phyloP scores from a whole-genome alignment of 148 eudicot species.

The Pouteria glomerata region DNA sequence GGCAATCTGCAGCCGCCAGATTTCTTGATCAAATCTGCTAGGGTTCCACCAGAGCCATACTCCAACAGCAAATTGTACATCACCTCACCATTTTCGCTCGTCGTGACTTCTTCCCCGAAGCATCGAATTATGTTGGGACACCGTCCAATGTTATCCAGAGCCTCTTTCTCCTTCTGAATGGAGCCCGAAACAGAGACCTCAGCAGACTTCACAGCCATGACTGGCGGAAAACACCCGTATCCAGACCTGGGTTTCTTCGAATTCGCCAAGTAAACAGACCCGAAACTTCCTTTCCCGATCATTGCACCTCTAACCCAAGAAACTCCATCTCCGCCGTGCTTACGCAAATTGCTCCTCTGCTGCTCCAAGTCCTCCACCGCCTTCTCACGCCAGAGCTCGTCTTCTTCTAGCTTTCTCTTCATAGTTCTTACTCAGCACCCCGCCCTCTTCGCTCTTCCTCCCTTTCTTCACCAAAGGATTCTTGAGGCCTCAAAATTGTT shows the following conservation, averaged over 20 bases:
- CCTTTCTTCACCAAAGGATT: not conserved
- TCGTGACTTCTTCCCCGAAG: conserved; percentile 33
- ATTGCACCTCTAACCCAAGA: conserved; percentile 30
- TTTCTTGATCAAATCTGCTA: conserved; percentile 29
- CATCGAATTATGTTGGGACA: conserved; percentile 23
- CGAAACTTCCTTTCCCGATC: conserved; percentile 42
- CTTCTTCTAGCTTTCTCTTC: not conserved
- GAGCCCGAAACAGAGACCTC: conserved; percentile 34
- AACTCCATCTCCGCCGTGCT: conserved; percentile 34
- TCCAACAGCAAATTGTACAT: conserved; percentile 28
- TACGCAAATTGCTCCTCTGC: not conserved
- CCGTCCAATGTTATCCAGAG: conserved; percentile 14
- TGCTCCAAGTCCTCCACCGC: not conserved
- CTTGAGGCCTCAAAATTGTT: not conserved
- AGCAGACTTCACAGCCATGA: conserved; percentile 37
- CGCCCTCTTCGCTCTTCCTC: not conserved
- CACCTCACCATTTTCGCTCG: conserved; percentile 12
- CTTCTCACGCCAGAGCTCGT: too few species aligned
- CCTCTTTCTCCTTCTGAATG: conserved; percentile 38
- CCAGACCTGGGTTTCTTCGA: conserved; percentile 29
- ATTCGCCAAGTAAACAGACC: conserved; percentile 29
- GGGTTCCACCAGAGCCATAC: conserved; percentile 34
- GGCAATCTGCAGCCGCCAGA: conserved; percentile 20
- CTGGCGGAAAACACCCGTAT: conserved; percentile 18
- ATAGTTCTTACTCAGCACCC: not conserved